Percentiles rank a stretch among this genome's conserved stretches.
Conservation (phyloP, 2,329 filamentous ascomycete genomes). For the Mycocentrospora acerina region DNA sequence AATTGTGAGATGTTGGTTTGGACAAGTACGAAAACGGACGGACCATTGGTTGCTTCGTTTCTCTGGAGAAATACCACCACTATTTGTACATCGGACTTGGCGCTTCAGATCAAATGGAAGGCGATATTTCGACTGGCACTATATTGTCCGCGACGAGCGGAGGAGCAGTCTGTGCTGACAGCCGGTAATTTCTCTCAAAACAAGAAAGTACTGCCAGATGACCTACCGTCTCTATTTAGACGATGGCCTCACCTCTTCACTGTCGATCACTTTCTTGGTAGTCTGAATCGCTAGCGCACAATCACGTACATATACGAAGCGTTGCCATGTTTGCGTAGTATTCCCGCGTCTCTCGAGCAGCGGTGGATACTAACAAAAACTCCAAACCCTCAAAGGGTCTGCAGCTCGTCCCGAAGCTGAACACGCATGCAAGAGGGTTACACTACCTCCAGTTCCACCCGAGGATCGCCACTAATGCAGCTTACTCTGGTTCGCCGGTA, state of each 20-base stretch:
- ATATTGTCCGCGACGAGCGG: not conserved
- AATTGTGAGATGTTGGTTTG: too few relatives aligned
- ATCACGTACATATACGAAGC: not conserved
- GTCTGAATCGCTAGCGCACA: constrained; percentile 4
- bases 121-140: too few relatives aligned
- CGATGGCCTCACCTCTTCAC: not conserved
- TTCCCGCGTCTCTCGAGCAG: constrained; percentile 15
- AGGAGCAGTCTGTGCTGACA: constrained; percentile 1
- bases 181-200: constrained; percentile 1
- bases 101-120: too few relatives aligned
- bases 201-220: not conserved
- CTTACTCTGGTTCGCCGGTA: constrained; percentile 10
- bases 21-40: too few relatives aligned
- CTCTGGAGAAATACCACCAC: too few relatives aligned
- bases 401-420: constrained; percentile 10
- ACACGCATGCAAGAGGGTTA: constrained; percentile 19
- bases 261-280: not conserved
- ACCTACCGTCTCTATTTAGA: not conserved
- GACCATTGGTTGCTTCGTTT: too few relatives aligned
- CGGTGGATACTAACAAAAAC: constrained; percentile 20
- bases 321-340: constrained; percentile 12
- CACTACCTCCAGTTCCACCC: constrained; percentile 21
- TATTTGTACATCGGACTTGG: too few relatives aligned
- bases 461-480: constrained; percentile 9
- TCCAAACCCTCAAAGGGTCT: constrained; percentile 7